Base-by-base conservation (phyloP, 2,329 filamentous ascomycete genomes). In the Neocatenulostroma microsporum region DNA sequence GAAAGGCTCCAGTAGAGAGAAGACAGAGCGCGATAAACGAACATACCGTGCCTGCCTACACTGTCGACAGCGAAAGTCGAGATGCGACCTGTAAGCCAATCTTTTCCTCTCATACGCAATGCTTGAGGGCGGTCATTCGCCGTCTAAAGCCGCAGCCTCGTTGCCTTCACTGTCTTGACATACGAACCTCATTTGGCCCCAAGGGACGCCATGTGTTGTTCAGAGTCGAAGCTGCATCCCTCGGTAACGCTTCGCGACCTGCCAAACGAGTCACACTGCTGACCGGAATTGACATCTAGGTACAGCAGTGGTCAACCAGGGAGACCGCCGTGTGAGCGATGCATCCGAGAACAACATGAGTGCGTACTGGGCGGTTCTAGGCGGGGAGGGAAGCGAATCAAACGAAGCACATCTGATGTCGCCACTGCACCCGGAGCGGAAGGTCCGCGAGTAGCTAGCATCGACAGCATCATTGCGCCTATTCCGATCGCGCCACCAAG, bases 41-140 rank as follows among this genome's bases (percentile, higher is more conserved):
- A 57, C 54, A 9, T 56, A 57, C 44, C 39, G 54, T 9, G 54
- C 54, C 6, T 57, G 54, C 39, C 37, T 57, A 21, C 54, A 57
- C 35, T 56, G 54, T 37, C 43, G 54, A 29, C 52, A 55, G 42
- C 40, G 54, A n/a, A 57, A 57, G 40, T 51, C 48, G n/a, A 42
- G 54, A 25, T 57, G 54, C 39, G 54, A 57, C 34, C 41, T 57
- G 51, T 57, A 43, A 47, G 53, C 51, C n/a, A 8, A 15, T 9
- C 23, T 12, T 15, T 9, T 8, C 26, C 12, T 19, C 13, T 13
- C 18, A 34, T 17, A 6, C 11, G 18, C n/a, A n/a, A n/a, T n/a
- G n/a, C n/a, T n/a, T n/a, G n/a, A n/a, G n/a, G n/a, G n/a, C n/a
- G n/a, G n/a, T n/a, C n/a, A n/a, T n/a, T n/a, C n/a, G n/a, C n/a